Percentiles rank a stretch among this genome's conserved stretches.
These are phyloP conservation scores for Hyaloperonospora brassicae DNA, from an alignment of 352 stramenopile species.

Conservation along the genomic window DNA sequence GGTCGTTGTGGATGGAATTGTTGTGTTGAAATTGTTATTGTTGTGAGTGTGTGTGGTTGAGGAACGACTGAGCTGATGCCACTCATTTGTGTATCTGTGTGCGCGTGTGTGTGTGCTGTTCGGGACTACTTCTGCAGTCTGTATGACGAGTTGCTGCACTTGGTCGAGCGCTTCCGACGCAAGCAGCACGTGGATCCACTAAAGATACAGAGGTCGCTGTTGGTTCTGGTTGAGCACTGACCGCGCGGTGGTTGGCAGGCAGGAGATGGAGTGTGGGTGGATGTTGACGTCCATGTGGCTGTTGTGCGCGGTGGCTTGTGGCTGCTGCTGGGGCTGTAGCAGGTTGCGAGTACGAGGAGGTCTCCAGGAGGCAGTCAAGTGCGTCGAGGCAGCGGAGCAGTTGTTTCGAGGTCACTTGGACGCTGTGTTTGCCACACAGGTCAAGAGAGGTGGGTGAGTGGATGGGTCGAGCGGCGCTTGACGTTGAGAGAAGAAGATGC, in stretches of 20 bases:
- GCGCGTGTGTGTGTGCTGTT: no score
- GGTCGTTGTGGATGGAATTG: no score
- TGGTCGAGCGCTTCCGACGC: conserved; percentile 15
- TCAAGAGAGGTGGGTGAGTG: conserved; percentile 24
- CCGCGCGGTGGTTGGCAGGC: no score
- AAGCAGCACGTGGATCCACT: conserved; percentile 6
- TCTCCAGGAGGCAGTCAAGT: conserved; percentile 46
- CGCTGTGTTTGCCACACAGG: conserved; percentile 29
- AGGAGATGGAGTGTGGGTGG: no score
- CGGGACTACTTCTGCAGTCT: conserved; percentile 21
- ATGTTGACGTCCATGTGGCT: no score
- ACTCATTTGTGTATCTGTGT: no score
- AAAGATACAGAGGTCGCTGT: conserved; percentile 8
- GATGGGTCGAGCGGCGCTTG: not conserved
- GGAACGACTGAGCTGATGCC: no score
- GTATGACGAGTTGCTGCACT: conserved; percentile 41
- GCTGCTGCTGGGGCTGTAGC: not conserved
- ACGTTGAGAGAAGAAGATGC: no score
- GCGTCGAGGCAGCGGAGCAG: conserved; percentile 28
- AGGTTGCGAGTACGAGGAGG: conserved; percentile 25
- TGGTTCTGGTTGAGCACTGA: not conserved
- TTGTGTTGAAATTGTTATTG: no score
- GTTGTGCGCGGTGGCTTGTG: not conserved
- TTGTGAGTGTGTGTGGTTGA: not conserved
- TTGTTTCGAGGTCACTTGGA: conserved; percentile 26